Evolutionary conservation across 495 filamentous ascomycete species (phyloP).

Genomic region (Talaromyces wortmannii): DNA sequence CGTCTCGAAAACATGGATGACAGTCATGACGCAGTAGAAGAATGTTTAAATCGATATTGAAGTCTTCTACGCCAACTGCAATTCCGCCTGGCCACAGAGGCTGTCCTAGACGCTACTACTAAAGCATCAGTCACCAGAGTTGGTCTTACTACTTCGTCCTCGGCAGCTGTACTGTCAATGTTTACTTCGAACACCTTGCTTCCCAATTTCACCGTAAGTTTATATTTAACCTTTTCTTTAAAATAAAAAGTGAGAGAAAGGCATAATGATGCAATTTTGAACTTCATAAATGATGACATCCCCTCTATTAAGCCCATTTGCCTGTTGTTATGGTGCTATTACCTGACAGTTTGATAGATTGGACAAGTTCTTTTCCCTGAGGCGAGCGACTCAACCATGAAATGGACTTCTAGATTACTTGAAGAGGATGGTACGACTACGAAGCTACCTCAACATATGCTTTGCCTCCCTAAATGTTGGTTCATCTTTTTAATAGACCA

Average conservation of each 20-base stretch:
- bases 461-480: too few relatives aligned
- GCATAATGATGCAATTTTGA: too few relatives aligned
- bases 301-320: too few relatives aligned
- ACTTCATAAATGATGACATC: too few relatives aligned
- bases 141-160: constrained; percentile 43
- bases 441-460: neutral
- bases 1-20: constrained; percentile 1
- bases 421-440: neutral
- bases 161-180: constrained; percentile 15
- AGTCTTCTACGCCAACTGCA: too few relatives aligned
- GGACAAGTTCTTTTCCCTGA: neutral
- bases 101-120: constrained; percentile 30
- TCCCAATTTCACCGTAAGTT: constrained; percentile 34
- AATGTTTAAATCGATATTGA: neutral
- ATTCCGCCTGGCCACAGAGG: constrained; percentile 14
- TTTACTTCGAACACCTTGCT: constrained; percentile 45
- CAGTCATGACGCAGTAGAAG: neutral
- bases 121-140: constrained; percentile 36
- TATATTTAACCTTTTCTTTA: too few relatives aligned
- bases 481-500: too few relatives aligned
- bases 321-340: neutral
- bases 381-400: neutral
- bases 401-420: neutral
- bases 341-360: neutral
- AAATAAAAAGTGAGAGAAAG: constrained; percentile 17